Evolutionary conservation across 106 monocot genomes (phyloP).

Genomic region (Acorus calamus): DNA sequence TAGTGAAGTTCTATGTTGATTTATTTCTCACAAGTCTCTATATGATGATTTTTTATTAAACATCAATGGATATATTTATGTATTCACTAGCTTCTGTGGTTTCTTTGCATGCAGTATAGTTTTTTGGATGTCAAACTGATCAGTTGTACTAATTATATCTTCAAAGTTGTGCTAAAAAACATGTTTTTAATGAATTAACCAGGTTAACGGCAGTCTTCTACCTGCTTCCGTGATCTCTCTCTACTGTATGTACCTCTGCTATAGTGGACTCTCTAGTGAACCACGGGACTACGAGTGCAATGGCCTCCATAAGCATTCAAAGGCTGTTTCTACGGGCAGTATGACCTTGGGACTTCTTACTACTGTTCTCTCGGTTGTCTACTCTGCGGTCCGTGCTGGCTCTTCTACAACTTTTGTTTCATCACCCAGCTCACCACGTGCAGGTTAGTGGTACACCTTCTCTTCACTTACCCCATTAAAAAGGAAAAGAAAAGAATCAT

Average conservation of each 20-base stretch:
- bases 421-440: constrained; percentile 67
- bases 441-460: constrained; percentile 23
- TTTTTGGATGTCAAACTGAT: no score
- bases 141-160: no score
- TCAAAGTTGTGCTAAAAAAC: no score
- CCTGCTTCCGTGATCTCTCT: constrained; percentile 90
- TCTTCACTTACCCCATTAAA: no score
- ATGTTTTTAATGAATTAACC: constrained; percentile 8
- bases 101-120: no score
- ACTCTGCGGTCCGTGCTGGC: constrained; percentile 98
- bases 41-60: no score
- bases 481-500: no score
- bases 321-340: constrained; percentile 94
- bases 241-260: constrained; percentile 92
- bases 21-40: no score
- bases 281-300: constrained; percentile 96
- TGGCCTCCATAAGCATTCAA: constrained; percentile 77
- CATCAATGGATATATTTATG: neutral
- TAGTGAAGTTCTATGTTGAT: no score
- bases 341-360: constrained; percentile 70
- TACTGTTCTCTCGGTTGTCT: constrained; percentile 93
- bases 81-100: neutral
- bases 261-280: constrained; percentile 89
- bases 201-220: constrained; percentile 93
- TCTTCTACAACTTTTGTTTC: constrained; percentile 88